Evolutionary conservation across 805 yeast species (phyloP), one percentile per base, ranked within the genome.

Genomic region (Pichia nanzhaoensis): DNA sequence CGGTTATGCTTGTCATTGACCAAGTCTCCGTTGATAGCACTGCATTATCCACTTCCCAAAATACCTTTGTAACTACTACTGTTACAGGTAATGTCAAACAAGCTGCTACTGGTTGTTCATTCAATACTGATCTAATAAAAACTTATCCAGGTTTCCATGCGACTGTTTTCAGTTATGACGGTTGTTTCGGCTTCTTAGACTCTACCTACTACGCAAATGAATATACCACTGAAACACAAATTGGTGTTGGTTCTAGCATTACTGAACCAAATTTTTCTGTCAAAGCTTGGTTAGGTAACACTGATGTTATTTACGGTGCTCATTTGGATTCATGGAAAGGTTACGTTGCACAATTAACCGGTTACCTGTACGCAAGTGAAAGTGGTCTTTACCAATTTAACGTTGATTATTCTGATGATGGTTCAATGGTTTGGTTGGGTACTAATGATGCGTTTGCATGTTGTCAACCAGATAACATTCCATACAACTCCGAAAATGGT

Each of bases 401-500:
- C 13, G 42, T 63, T 4, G 33, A 38, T 8, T 34, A 35, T 10
- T 54, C 57, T 16, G 69, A 65, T 53, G 69, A 66, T 51, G 52
- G 57, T 22, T 61, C 52, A 14, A 59, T 57, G 52, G 61, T 68
- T 38, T 56, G 54, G 40, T 45, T 60, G 39, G 66, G 66, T 33
- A 59, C 58, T 6, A 55, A 52, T 43, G 55, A 49, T 40, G 63
- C 63, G 7, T 59, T 69, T 19, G 55, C 57, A 20, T 70, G 75
- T 52, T 61, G 70, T 53, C 46, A 53, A 34, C 48, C 55, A 3
- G 39, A 39, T 13, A 20, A 22, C 10, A 33, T 44, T 13, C 44
- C 46, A 7, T 30, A 20, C 13, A 39, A 43, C 24, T 28, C 36
- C 16, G 41, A 42, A 13, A 37, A 34, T 2, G 37, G 37, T 12